Evolutionary conservation across 192 early-diverging fungal species (phyloP), one percentile per base, ranked within the genome.

Genomic region (Irineochytrium annulatum): DNA sequence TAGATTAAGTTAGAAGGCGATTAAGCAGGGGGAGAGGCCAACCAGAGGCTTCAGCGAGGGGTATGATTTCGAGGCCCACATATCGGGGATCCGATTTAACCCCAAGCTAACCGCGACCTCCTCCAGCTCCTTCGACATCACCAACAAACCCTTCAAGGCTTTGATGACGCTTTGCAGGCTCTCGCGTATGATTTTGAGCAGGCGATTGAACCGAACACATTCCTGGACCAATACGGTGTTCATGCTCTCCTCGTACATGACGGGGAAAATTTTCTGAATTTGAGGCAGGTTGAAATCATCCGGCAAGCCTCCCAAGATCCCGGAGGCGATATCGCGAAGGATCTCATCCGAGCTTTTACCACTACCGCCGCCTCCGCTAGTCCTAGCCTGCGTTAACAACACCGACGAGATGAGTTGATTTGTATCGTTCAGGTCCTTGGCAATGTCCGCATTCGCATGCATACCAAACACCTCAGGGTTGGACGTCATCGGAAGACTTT

Each of bases 141-240:
- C 81, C 16, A 84, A 78, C 28, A 84, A 56, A 27, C 82, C 82
- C 55, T 84, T 84, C 35, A 84, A 41, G 16, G 82, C 82, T 62
- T 84, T 84, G 55, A 83, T 65, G 1, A 84, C 78, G 48, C 75
- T 78, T 48, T 78, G 70, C 52, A 84, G 55, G 34, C 72, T 75
- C 31, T 82, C 75, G 20, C 74, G 51, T 3, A 84, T 65, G 27
- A 78, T 70, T 34, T 71, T 71, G 17, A 84, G 55, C 30, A 84
- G 62, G 20, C 81, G 68, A 60, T 84, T 84, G 68, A 76, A 84
- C 28, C 82, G 46, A 16, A 84, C 78, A 29, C 82, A 71, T 64
- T 84, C 82, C 44, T 84, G 82, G n/a, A 84, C 66, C 34, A 84
- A 58, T 11, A 84, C 82, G 1, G 78, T 84, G 52, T 83, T 84